Conservation (phyloP, 805 yeast genomes). For the Kregervanrija pseudodelftensis region DNA sequence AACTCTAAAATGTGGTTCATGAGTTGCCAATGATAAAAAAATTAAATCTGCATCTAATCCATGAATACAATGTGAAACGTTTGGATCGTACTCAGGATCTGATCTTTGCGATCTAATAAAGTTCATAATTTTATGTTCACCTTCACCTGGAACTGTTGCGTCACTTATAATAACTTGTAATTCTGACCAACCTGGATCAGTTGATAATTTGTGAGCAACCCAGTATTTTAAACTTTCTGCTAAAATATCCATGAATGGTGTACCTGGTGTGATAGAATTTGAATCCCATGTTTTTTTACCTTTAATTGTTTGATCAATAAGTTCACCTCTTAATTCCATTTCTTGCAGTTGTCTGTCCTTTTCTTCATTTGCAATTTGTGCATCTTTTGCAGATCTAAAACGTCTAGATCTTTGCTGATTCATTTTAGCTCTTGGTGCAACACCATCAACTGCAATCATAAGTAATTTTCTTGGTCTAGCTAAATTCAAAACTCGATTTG, state of each 20-base stretch:
- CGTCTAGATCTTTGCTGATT: constrained; percentile 94
- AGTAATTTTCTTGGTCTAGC: constrained; percentile 91
- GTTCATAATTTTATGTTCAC: constrained; percentile 97
- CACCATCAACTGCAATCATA: constrained; percentile 97
- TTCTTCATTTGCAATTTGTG: constrained; percentile 68
- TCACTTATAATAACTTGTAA: constrained; percentile 88
- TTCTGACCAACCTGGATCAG: constrained; percentile 90
- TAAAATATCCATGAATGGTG: constrained; percentile 91
- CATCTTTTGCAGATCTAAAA: constrained; percentile 87
- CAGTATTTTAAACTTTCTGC: constrained; percentile 82
- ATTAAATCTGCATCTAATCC: constrained; percentile 98
- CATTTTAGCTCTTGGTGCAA: constrained; percentile 98
- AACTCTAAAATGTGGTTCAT: constrained; percentile 93
- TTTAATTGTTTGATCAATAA: constrained; percentile 68
- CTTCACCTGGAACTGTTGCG: constrained; percentile 98
- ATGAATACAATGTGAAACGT: constrained; percentile 91
- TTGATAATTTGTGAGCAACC: constrained; percentile 81
- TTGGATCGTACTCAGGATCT: constrained; percentile 83
- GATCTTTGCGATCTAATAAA: constrained; percentile 86
- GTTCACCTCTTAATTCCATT: constrained; percentile 58
- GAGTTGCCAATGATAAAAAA: constrained; percentile 92
- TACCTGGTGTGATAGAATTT: constrained; percentile 97
- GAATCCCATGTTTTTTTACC: constrained; percentile 86
- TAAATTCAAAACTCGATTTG: constrained; percentile 86
- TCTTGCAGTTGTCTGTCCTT: constrained; percentile 53